Percentiles rank a stretch among this genome's conserved stretches.
Conservation (phyloP, 805 yeast genomes). For the Saccharomycopsis sp. region DNA sequence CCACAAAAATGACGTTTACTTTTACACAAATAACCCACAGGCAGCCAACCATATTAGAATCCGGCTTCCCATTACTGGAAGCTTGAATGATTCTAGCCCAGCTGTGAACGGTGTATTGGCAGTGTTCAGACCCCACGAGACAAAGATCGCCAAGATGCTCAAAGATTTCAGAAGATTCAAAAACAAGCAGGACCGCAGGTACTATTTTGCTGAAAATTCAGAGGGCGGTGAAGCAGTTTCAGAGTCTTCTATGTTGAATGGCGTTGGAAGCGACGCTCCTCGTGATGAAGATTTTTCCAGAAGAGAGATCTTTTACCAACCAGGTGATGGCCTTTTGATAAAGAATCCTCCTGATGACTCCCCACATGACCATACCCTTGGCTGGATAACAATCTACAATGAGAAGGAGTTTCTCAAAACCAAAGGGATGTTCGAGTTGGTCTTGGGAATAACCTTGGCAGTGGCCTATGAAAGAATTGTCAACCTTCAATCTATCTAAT, state of each 20-base stretch:
- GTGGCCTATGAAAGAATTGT: conserved; percentile 33
- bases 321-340: conserved; percentile 49
- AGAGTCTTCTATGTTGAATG: not conserved
- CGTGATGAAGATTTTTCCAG: not conserved
- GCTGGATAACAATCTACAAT: conserved; percentile 58
- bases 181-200: conserved; percentile 8
- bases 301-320: conserved; percentile 25
- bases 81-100: conserved; percentile 4
- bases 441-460: conserved; percentile 45
- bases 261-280: not conserved
- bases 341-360: conserved; percentile 49
- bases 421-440: conserved; percentile 45
- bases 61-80: conserved; percentile 16
- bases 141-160: conserved; percentile 31
- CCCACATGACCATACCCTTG: conserved; percentile 50
- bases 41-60: conserved; percentile 12
- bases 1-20: conserved; percentile 22
- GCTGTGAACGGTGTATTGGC: conserved; percentile 28
- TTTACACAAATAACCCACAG: conserved; percentile 15
- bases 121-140: conserved; percentile 35
- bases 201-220: conserved; percentile 4
- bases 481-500: not conserved
- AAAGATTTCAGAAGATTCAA: conserved; percentile 28
- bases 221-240: not conserved
- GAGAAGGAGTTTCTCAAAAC: conserved; percentile 28